These are phyloP conservation scores for Russula virescens DNA, from an alignment of 768 basidiomycete species.

Conservation along the genomic window DNA sequence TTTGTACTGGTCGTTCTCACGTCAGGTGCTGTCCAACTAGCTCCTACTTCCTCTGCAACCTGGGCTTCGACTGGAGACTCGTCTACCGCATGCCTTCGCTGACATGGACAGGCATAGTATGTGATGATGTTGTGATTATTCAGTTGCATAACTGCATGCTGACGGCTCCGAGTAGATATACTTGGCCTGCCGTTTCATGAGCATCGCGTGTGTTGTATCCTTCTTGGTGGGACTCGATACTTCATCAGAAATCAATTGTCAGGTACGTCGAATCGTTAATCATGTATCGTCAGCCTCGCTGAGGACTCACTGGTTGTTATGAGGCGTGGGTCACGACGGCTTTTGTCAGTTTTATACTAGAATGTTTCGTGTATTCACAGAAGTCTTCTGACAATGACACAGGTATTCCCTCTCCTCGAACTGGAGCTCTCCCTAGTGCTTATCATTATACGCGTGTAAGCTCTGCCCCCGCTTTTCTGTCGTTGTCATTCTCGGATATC, in stretches of 20 bases:
- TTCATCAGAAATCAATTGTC: slow-evolving; percentile 3
- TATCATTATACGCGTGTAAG: slow-evolving; percentile 16
- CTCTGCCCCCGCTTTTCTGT: neutral
- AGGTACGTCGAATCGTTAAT: neutral
- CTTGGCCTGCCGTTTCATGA: slow-evolving; percentile 2
- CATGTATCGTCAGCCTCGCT: too few species aligned
- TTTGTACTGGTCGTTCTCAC: neutral
- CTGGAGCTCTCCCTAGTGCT: slow-evolving; percentile 6
- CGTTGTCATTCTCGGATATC: neutral
- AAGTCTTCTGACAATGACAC: neutral
- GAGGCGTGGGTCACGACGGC: slow-evolving; percentile 8
- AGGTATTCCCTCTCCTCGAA: slow-evolving; percentile 12
- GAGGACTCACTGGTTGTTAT: neutral
- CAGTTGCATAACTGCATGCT: neutral
- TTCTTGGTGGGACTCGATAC: slow-evolving; percentile 7
- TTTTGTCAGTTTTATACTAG: slow-evolving; percentile 1
- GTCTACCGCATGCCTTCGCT: neutral
- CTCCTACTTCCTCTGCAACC: slow-evolving; percentile 5
- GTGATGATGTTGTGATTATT: neutral
- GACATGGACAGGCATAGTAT: slow-evolving; percentile 2
- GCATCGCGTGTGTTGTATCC: slow-evolving; percentile 12
- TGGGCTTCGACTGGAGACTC: slow-evolving; percentile 17
- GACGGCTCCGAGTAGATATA: neutral
- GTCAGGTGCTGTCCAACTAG: neutral
- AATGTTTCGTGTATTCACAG: neutral